Evolutionary conservation across 805 yeast species (phyloP), one percentile per base, ranked within the genome.

Genomic region (Lachancea mirantina): DNA sequence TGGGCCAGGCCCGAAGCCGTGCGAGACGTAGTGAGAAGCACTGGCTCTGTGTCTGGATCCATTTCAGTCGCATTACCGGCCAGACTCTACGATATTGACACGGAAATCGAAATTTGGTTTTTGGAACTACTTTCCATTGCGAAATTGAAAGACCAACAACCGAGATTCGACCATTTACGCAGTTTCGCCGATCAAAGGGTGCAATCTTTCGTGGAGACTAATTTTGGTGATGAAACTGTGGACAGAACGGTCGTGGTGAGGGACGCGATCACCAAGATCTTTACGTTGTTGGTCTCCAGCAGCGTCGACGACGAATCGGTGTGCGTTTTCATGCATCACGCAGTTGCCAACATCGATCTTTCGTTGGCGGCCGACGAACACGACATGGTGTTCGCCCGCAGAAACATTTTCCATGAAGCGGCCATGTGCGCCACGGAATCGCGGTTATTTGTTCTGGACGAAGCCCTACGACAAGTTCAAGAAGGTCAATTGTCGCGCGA

Each of bases 351-450:
- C 19, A 76, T 89, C 26, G 80, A 83, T 48, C 62, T 84, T 25
- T 57, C 68, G 2, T 72, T 72, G 32, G 68, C 70, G 14, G 94
- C 83, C 45, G 95, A 87, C 36, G 53, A 46, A 32, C 95, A 87
- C 37, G 59, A 55, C 16, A 46, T 49, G 19, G 51, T 56, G 3
- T 65, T 80, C 31, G 75, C 80, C 16, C 75, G 80, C 41, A 74
- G 84, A 49, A 81, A 76, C 31, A 72, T 83, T 26, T 64, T 92
- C 11, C 96, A 89, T 52, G 87, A 85, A 49, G 71, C 74, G 1
- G 59, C 72, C 7, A 50, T 51, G 19, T 57, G 61, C 20, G 36
- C 33, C 7, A 18, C 32, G 8, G 49, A 49, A 5, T 45, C 48
- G 8, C 48, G 63, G 30, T 35, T 41, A 4, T 57, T 57, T 28